These are phyloP conservation scores for Thraustochytrium aureum DNA, from an alignment of 352 stramenopile species.

Conservation along the genomic window DNA sequence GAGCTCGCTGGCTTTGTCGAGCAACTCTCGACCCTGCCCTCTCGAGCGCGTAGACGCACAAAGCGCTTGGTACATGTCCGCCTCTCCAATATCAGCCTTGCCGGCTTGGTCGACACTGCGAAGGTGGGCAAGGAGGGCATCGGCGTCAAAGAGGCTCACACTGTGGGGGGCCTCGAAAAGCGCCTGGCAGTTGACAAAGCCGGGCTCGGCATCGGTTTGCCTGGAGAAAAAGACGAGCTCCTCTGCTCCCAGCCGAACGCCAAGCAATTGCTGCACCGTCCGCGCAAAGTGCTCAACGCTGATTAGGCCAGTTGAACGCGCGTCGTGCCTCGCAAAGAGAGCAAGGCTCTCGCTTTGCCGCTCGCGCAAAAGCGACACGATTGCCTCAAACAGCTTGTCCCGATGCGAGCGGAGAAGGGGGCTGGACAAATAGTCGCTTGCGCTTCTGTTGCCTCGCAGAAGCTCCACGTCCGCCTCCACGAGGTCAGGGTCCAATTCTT, in stretches of 20 bases:
- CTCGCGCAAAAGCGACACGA: conserved; percentile 3
- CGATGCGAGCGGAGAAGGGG: background rate
- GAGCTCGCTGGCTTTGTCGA: background rate
- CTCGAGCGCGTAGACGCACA: background rate
- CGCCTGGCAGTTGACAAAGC: background rate
- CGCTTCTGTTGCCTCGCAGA: background rate
- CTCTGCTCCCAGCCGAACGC: background rate
- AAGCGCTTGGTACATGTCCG: conserved; percentile 16
- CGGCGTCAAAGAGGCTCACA: background rate
- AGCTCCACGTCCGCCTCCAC: background rate
- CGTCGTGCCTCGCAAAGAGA: background rate
- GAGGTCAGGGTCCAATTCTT: conserved; percentile 26
- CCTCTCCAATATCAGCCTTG: background rate
- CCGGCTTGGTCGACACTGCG: background rate
- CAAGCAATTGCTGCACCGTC: background rate
- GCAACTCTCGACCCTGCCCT: background rate
- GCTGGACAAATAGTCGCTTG: background rate
- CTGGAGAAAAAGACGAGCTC: background rate
- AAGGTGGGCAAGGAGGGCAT: background rate
- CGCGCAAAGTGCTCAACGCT: background rate
- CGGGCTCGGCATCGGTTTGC: background rate
- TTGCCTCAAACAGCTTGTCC: background rate
- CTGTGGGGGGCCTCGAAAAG: background rate
- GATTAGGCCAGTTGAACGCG: background rate
- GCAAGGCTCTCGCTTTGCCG: background rate